Conservation (phyloP, 805 yeast genomes). For the Brettanomyces naardenensis region DNA sequence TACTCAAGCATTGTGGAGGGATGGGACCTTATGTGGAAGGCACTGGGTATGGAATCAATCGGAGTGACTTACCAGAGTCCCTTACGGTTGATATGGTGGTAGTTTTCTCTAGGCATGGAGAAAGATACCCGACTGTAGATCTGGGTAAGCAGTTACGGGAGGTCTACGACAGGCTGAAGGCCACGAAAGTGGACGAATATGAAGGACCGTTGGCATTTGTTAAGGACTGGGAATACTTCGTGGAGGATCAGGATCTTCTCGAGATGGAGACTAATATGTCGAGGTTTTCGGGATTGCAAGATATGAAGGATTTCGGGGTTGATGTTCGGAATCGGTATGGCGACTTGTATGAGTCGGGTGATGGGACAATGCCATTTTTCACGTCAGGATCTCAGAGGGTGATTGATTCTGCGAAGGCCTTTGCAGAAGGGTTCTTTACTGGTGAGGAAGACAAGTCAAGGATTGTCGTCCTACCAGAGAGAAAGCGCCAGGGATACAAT, state of each 20-base stretch:
- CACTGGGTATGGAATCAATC: slow-evolving; percentile 44
- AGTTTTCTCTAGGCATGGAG: slow-evolving; percentile 70
- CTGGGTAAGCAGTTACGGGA: slow-evolving; percentile 21
- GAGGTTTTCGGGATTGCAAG: slow-evolving; percentile 45
- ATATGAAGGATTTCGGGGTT: slow-evolving; percentile 42
- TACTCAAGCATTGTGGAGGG: slow-evolving; percentile 41
- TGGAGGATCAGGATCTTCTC: slow-evolving; percentile 10
- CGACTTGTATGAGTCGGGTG: slow-evolving; percentile 30
- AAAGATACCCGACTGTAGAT: slow-evolving; percentile 56
- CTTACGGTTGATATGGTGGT: slow-evolving; percentile 53
- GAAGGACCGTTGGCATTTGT: slow-evolving; percentile 48
- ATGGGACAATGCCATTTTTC: slow-evolving; percentile 38
- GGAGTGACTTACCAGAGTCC: slow-evolving; percentile 30
- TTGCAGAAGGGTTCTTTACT: slow-evolving; percentile 50
- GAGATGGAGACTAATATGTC: slow-evolving; percentile 46
- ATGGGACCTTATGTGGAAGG: slow-evolving; percentile 46
- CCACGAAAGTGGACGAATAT: slow-evolving; percentile 27
- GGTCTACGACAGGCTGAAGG: slow-evolving; percentile 27
- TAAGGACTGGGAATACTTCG: slow-evolving; percentile 46
- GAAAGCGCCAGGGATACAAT: slow-evolving; percentile 43
- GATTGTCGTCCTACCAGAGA: slow-evolving; percentile 39
- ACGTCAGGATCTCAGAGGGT: slow-evolving; percentile 49
- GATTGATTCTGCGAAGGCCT: slow-evolving; percentile 44
- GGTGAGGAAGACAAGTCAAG: slow-evolving; percentile 24
- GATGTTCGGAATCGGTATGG: slow-evolving; percentile 41